A percentile compares a stretch with the other conserved stretches of the same genome.
phyloP scores from a whole-genome alignment of 1,284 basidiomycete genomes.

The Sporisorium sorghi region DNA sequence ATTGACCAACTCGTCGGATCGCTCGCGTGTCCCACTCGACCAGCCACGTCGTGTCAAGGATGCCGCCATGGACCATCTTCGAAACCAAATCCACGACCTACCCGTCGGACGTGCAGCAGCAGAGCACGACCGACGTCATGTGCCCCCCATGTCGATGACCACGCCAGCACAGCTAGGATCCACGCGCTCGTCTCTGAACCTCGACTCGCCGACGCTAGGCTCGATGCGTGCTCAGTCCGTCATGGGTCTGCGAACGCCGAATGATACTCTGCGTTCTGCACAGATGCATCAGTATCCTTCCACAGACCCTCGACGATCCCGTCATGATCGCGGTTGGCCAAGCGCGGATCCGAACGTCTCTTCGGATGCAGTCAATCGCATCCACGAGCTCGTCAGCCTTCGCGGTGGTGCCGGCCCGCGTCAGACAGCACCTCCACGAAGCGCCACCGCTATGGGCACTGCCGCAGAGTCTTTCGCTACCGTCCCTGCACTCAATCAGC shows the following conservation, averaged over 20 bases:
- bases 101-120: conserved; percentile 14
- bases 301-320: conserved; percentile 42
- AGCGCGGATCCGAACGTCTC: conserved; percentile 22
- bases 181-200: conserved; percentile 28
- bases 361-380: conserved; percentile 33
- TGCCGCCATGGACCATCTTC: conserved; percentile 21
- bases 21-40: conserved; percentile 14
- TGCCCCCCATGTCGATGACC: conserved; percentile 12
- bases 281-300: conserved; percentile 30
- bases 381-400: conserved; percentile 38
- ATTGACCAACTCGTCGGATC: conserved; percentile 29
- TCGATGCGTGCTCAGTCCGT: conserved; percentile 38
- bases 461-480: conserved; percentile 9
- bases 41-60: conserved; percentile 17
- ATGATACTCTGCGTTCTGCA: conserved; percentile 14
- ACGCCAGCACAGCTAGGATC: conserved; percentile 15
- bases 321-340: conserved; percentile 24
- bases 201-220: conserved; percentile 23
- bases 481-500: conserved; percentile 4
- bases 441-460: conserved; percentile 34
- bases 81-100: conserved; percentile 33
- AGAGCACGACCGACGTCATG: conserved; percentile 18
- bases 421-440: conserved; percentile 17
- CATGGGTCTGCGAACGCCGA: conserved; percentile 33
- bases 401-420: conserved; percentile 15